Conservation (phyloP, 2,329 filamentous ascomycete species). For the Exophiala alcalophila region DNA sequence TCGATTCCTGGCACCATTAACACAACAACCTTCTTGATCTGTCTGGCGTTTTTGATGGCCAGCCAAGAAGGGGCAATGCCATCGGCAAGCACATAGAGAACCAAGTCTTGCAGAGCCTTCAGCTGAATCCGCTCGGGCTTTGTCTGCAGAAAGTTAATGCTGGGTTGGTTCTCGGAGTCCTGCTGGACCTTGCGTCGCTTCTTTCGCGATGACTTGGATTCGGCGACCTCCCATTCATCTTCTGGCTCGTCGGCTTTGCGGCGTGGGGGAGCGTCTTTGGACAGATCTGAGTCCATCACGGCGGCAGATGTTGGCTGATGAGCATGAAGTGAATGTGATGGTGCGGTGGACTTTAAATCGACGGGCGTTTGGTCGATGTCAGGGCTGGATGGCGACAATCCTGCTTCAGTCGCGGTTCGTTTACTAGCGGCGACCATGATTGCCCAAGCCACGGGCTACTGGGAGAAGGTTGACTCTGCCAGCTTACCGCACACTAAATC, state of each 20-base stretch:
- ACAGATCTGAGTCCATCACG: too few species aligned
- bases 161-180: conserved; percentile 7
- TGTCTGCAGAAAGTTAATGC: conserved; percentile 19
- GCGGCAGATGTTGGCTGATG: too few species aligned
- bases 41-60: conserved; percentile 54
- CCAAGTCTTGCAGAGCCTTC: conserved; percentile 56
- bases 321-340: too few species aligned
- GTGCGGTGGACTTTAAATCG: too few species aligned
- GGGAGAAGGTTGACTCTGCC: neutral
- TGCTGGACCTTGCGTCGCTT: conserved; percentile 21
- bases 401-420: conserved; percentile 14
- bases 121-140: conserved; percentile 45
- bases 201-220: conserved; percentile 22
- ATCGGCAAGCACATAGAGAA: conserved; percentile 62
- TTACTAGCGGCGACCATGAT: conserved; percentile 15
- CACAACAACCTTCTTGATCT: conserved; percentile 72
- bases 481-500: too few species aligned
- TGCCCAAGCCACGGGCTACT: neutral
- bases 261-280: too few species aligned
- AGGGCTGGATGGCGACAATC: conserved; percentile 5
- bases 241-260: conserved; percentile 4
- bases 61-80: conserved; percentile 62
- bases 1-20: conserved; percentile 92
- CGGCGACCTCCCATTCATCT: conserved; percentile 16
- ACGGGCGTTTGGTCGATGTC: too few species aligned